A percentile compares a stretch with the other conserved stretches of the same genome.
phyloP scores from a whole-genome alignment of 768 basidiomycete species.

The Russula lepida region DNA sequence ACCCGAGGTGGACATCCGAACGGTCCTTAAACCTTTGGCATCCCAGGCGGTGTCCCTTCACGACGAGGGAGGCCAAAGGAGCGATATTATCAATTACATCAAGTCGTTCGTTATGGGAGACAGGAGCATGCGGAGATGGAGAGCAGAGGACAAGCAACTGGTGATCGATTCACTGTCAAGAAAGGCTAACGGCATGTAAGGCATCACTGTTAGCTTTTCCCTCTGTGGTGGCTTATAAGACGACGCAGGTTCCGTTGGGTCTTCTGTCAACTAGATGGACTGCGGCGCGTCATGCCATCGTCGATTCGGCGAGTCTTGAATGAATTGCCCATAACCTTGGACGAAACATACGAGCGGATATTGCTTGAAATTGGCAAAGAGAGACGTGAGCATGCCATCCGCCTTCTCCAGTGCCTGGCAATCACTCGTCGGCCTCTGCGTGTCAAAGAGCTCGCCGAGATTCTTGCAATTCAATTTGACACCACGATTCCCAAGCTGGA shows the following conservation, averaged over 20 bases:
- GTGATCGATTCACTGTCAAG: not conserved
- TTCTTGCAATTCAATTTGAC: not conserved
- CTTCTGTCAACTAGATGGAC: not conserved
- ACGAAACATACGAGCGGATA: not conserved
- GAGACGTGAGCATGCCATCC: not conserved
- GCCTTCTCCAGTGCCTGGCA: not conserved
- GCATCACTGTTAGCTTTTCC: not conserved
- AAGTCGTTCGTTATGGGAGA: not conserved
- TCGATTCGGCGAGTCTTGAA: not conserved
- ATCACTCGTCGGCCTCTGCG: not conserved
- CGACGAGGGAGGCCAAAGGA: not conserved
- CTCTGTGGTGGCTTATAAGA: not conserved
- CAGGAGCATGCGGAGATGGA: not conserved
- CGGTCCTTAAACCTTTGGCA: not conserved
- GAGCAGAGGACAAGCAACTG: not conserved
- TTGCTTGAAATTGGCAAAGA: not conserved
- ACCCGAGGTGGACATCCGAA: not conserved
- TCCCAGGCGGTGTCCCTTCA: not conserved
- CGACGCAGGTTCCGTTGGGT: not conserved
- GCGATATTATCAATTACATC: not conserved
- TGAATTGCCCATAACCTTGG: not conserved
- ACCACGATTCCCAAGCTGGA: not conserved
- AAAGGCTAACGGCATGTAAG: constrained; percentile 1
- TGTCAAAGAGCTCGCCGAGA: not conserved
- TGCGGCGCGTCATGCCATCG: not conserved